A percentile compares a stretch with the other conserved stretches of the same genome.
Conservation (phyloP, 257 asterid genomes). For the Ajuga chamaepitys region DNA sequence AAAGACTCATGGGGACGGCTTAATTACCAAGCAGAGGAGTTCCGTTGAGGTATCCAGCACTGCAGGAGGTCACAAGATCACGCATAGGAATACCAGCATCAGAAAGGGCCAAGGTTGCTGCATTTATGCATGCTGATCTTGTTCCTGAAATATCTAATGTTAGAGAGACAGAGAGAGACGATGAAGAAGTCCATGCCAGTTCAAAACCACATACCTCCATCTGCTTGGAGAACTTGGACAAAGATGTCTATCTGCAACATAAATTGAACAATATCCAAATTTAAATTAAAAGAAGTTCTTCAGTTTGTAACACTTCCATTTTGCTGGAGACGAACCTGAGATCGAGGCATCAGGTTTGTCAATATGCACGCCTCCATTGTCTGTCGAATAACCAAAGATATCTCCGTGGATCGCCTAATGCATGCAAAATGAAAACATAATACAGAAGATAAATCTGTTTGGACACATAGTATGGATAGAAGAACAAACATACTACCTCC, state of each 20-base stretch:
- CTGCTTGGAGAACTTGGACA: constrained; percentile 99
- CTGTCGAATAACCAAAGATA: constrained; percentile 92
- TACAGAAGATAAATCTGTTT: too few species aligned
- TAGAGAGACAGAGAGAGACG: neutral
- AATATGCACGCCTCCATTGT: constrained; percentile 96
- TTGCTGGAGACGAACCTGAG: constrained; percentile 56
- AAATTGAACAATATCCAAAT: too few species aligned
- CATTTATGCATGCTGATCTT: constrained; percentile 99
- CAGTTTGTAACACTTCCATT: neutral
- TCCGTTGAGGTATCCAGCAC: constrained; percentile 78
- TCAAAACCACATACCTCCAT: constrained; percentile 59
- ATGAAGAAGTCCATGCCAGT: neutral
- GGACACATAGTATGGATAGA: too few species aligned
- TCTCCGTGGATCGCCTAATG: constrained; percentile 86
- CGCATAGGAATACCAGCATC: constrained; percentile 98
- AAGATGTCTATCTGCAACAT: constrained; percentile 91
- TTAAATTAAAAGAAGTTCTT: neutral
- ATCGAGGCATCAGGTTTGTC: constrained; percentile 85
- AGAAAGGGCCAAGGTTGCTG: constrained; percentile 95
- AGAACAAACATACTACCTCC: too few species aligned
- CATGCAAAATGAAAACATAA: neutral
- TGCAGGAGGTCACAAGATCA: constrained; percentile 89
- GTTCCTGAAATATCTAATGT: constrained; percentile 51
- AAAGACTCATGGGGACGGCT: neutral
- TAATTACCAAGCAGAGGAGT: constrained; percentile 77